Conservation (phyloP, 441 rosid genomes). For the Brassica balearica region DNA sequence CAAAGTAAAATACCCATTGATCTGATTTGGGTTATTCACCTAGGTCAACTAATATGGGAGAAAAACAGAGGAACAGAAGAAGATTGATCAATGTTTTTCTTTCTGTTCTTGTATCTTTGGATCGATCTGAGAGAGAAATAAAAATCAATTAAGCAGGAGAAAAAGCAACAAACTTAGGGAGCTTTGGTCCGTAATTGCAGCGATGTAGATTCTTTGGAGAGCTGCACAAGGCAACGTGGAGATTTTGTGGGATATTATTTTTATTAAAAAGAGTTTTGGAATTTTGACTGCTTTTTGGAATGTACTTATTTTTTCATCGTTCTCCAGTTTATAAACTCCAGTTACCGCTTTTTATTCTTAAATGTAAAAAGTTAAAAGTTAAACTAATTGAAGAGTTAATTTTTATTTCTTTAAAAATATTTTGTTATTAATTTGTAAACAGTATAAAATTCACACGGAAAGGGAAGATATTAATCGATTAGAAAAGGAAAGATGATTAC, state of each 20-base stretch:
- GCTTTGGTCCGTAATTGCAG: conserved; percentile 37
- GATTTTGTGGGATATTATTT: conserved; percentile 27
- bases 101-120: neutral
- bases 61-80: neutral
- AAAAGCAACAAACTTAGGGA: conserved; percentile 26
- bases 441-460: too few relatives aligned
- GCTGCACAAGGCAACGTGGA: conserved; percentile 34
- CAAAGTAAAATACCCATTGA: conserved; percentile 38
- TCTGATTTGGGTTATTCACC: conserved; percentile 10
- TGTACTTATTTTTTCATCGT: neutral
- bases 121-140: conserved; percentile 10
- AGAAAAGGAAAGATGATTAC: too few relatives aligned
- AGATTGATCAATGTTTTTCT: neutral
- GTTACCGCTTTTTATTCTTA: neutral
- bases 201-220: conserved; percentile 38
- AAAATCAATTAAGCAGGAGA: conserved; percentile 8
- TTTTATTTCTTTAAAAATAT: neutral
- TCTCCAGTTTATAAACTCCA: conserved; percentile 6
- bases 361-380: neutral
- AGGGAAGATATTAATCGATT: too few relatives aligned
- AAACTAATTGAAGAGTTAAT: neutral
- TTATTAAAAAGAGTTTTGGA: conserved; percentile 7
- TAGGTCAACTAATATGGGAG: neutral
- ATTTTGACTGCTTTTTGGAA: conserved; percentile 29
- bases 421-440: too few relatives aligned